A percentile compares a stretch with the other conserved stretches of the same genome.
phyloP scores from a whole-genome alignment of 1,139 yeast genomes.

The Meyerozyma carpophila region DNA sequence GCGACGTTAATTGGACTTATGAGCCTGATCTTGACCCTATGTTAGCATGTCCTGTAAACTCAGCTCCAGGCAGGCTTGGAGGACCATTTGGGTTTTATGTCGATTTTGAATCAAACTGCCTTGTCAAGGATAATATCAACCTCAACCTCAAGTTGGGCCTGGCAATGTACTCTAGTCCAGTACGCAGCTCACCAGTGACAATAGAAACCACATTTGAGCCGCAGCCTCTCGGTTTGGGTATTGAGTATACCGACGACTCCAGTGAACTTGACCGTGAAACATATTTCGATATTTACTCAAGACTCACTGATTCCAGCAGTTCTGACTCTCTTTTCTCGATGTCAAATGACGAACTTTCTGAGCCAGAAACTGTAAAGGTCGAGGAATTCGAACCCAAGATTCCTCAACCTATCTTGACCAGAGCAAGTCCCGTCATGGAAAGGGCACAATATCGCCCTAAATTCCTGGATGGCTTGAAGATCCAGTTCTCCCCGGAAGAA shows the following conservation, averaged over 20 bases:
- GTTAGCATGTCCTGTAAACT: neutral
- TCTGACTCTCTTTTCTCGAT: neutral
- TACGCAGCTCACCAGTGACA: neutral
- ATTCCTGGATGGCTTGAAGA: neutral
- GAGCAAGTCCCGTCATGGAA: neutral
- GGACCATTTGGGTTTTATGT: neutral
- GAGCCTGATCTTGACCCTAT: constrained; percentile 1
- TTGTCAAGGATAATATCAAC: neutral
- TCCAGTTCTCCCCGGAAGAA: neutral
- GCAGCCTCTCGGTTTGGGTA: neutral
- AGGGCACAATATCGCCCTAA: neutral
- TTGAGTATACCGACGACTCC: neutral
- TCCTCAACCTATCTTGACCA: neutral
- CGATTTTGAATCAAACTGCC: neutral
- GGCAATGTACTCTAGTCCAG: neutral
- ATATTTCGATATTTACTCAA: neutral
- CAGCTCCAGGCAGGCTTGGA: neutral
- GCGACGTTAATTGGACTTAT: neutral
- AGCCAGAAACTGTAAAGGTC: neutral
- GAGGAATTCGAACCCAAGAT: neutral
- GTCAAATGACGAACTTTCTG: neutral
- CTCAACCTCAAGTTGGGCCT: constrained; percentile 1
- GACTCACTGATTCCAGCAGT: neutral
- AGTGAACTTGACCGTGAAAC: neutral
- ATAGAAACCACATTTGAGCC: neutral